Percentiles rank a stretch among this genome's conserved stretches.
Evolutionary conservation across 2,329 filamentous ascomycete genomes (phyloP).

Genomic region (Aureobasidium pullulans): DNA sequence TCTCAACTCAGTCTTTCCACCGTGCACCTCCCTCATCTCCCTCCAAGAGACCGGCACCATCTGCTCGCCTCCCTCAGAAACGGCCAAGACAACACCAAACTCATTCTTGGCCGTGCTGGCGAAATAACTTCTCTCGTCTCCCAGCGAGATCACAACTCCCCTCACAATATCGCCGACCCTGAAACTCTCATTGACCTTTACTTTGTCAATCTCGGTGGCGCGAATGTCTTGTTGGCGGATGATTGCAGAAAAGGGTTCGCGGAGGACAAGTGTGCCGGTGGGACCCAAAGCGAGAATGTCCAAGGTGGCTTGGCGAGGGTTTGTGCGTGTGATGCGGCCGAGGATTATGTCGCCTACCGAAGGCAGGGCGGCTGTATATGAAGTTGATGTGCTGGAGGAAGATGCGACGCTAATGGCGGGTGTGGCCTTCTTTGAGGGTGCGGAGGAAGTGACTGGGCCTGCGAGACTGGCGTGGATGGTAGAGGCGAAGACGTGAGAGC

Average conservation of each 20-base stretch:
- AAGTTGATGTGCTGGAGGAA: slow-evolving; percentile 13
- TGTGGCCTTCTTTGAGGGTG: slow-evolving; percentile 47
- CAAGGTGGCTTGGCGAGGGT: slow-evolving; percentile 75
- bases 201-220: slow-evolving; percentile 91
- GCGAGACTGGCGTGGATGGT: slow-evolving; percentile 76
- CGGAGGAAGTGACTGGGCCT: slow-evolving; percentile 45
- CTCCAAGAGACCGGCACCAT: slow-evolving; percentile 95
- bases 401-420: slow-evolving; percentile 28
- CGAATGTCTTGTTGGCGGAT: slow-evolving; percentile 68
- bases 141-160: slow-evolving; percentile 73
- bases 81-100: slow-evolving; percentile 87
- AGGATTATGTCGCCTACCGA: slow-evolving; percentile 75
- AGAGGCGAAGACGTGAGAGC: slow-evolving; percentile 72
- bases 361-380: slow-evolving; percentile 63
- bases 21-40: slow-evolving; percentile 81
- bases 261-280: slow-evolving; percentile 20
- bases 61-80: slow-evolving; percentile 66
- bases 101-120: slow-evolving; percentile 88
- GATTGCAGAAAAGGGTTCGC: slow-evolving; percentile 26
- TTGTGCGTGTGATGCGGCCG: slow-evolving; percentile 76
- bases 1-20: slow-evolving; percentile 65
- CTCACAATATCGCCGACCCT: slow-evolving; percentile 86
- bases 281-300: slow-evolving; percentile 77
- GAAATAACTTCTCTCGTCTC: slow-evolving; percentile 93
- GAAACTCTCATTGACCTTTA: slow-evolving; percentile 85